Evolutionary conservation across 257 asterid genomes (phyloP), one percentile per base, ranked within the genome.

Genomic region (Striga asiatica): DNA sequence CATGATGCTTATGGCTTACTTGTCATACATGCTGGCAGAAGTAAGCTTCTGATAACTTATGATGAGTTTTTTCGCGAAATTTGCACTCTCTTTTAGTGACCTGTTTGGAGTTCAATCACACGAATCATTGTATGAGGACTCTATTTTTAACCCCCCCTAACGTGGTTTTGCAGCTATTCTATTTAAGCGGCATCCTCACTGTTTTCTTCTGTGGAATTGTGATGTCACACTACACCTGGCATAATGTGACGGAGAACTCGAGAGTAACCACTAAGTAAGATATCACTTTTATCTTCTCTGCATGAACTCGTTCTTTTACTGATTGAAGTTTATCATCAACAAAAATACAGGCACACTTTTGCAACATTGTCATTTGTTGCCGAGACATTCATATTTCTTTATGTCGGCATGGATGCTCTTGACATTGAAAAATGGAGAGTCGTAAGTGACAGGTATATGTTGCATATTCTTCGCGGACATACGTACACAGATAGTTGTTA

Each of bases 201-300:
- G 85, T 81, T 28, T 81, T 81, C 79, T 81, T 81, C 74, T 81
- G 86, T 54, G 91, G 91, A 46, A 78, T 81, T 55, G 86, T 81
- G 56, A 81, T 81, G 91, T 81, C 91, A 23, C 91, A 81, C 61
- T 81, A 81, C 70, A 81, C 91, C 55, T 81, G 86, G 91, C 81
- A 81, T 70, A 81, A 81, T 63, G 83, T 81, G 54, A 81, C 91
- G 3, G 82, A 81, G 71, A 81, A 74, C 64, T 81, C 86, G n/a
- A 75, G 86, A 70, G 69, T 78, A 37, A 81, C 91, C 61, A 81
- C 91, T 3, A 81, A 78, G 91, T 80, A 74, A 1, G 76, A 14
- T 19, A 35, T 8, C 39, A 24, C 50, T 60, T 60, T 60, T 7
- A 60, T 22, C 25, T n/a, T 13, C 35, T 54, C 54, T 32, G 20